These are phyloP conservation scores for Wickerhamomyces xylosicus DNA, from an alignment of 805 yeast species.

Conservation along the genomic window DNA sequence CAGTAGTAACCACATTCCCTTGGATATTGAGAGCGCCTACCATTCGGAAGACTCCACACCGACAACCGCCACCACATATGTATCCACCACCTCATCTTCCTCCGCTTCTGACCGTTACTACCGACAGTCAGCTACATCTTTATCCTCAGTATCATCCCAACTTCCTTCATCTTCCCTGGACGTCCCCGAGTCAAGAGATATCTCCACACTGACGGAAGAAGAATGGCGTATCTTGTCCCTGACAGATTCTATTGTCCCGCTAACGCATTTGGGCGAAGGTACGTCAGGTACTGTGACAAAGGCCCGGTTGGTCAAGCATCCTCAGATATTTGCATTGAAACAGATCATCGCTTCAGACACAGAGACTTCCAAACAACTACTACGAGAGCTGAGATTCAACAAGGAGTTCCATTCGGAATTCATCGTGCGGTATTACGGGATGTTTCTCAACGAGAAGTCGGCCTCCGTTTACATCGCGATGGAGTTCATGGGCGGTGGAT, in stretches of 20 bases:
- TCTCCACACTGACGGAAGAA: conserved; percentile 40
- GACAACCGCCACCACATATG: too few species aligned
- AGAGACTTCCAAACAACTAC: conserved; percentile 79
- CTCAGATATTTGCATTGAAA: conserved; percentile 72
- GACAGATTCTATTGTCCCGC: conserved; percentile 50
- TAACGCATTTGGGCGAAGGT: conserved; percentile 83
- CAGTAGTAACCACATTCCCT: background rate
- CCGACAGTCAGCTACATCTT: too few species aligned
- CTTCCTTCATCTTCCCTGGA: background rate
- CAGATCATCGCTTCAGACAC: conserved; percentile 31
- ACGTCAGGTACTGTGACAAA: conserved; percentile 85
- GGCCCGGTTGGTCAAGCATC: conserved; percentile 52
- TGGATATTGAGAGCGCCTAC: too few species aligned
- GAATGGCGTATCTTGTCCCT: conserved; percentile 65
- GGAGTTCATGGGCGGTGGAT: conserved; percentile 95
- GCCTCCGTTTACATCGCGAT: conserved; percentile 87
- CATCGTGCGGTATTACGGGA: conserved; percentile 89
- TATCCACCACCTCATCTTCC: too few species aligned
- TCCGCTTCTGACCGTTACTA: too few species aligned
- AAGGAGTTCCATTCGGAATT: conserved; percentile 71
- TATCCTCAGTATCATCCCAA: background rate
- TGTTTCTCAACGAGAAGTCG: conserved; percentile 66
- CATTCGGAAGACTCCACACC: too few species aligned
- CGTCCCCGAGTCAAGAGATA: background rate
- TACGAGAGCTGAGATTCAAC: conserved; percentile 85